A percentile compares a stretch with the other conserved stretches of the same genome.
Evolutionary conservation across 2,329 filamentous ascomycete species (phyloP).

Genomic region (Cladosporium halotolerans): DNA sequence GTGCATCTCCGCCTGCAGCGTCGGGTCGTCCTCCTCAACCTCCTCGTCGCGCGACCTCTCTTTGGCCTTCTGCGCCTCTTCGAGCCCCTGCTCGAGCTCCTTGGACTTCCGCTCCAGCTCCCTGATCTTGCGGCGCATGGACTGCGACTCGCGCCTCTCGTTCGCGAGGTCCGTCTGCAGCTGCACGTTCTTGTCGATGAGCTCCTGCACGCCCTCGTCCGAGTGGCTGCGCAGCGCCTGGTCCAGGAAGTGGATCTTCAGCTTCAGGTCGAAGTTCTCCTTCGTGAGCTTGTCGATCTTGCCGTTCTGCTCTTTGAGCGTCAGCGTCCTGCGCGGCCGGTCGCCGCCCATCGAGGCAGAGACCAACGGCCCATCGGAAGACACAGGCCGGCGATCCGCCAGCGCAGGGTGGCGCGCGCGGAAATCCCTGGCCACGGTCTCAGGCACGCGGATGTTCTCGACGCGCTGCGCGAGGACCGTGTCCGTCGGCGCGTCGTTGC

Average conservation of each 20-base stretch:
- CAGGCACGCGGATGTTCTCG: conserved; percentile 82
- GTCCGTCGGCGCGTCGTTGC: conserved; percentile 57
- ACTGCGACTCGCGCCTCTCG: conserved; percentile 84
- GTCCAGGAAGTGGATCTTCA: conserved; percentile 95
- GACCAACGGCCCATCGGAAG: conserved; percentile 27
- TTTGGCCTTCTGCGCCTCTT: conserved; percentile 36
- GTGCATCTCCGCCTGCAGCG: conserved; percentile 59
- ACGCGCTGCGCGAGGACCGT: conserved; percentile 84
- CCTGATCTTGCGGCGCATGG: conserved; percentile 70
- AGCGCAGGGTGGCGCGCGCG: conserved; percentile 63
- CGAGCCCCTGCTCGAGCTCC: conserved; percentile 46
- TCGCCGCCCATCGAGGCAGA: conserved; percentile 18
- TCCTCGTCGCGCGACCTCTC: conserved; percentile 20
- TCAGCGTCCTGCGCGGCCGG: conserved; percentile 49
- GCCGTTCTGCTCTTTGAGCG: conserved; percentile 93
- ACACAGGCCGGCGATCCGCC: conserved; percentile 48
- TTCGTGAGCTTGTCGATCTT: conserved; percentile 95
- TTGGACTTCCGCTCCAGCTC: conserved; percentile 77
- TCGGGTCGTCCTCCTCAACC: conserved; percentile 27
- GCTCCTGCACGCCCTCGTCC: conserved; percentile 93
- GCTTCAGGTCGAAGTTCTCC: conserved; percentile 95
- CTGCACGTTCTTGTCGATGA: conserved; percentile 96
- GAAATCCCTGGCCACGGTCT: conserved; percentile 81
- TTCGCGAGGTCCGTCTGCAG: conserved; percentile 85
- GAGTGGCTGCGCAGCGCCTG: conserved; percentile 88